phyloP scores from a whole-genome alignment of 1,139 yeast species.

The Suhomyces taliae region DNA sequence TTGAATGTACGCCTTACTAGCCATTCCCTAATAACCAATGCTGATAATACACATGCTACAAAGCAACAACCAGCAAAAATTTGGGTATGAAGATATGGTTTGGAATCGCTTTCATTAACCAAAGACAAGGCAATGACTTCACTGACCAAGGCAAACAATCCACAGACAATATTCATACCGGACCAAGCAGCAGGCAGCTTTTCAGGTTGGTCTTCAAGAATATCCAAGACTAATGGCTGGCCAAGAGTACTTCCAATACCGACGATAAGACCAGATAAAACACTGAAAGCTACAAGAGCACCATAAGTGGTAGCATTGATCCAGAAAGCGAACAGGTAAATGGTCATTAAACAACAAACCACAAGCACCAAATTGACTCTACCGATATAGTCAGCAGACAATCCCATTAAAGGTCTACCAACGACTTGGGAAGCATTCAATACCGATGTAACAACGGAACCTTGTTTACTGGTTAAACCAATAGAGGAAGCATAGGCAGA shows the following conservation, averaged over 20 bases:
- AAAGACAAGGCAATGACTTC: conserved; percentile 50
- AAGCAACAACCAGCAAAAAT: conserved; percentile 57
- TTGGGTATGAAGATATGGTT: conserved; percentile 60
- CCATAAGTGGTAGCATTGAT: conserved; percentile 52
- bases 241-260: conserved; percentile 70
- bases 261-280: conserved; percentile 52
- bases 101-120: conserved; percentile 24
- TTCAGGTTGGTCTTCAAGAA: conserved; percentile 35
- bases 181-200: conserved; percentile 64
- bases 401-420: conserved; percentile 68
- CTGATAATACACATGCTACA: conserved; percentile 28
- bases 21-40: conserved; percentile 35
- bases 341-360: conserved; percentile 30
- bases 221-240: conserved; percentile 60
- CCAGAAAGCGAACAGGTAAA: conserved; percentile 53
- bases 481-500: conserved; percentile 61
- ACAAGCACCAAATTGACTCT: conserved; percentile 50
- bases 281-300: conserved; percentile 52
- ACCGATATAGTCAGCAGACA: conserved; percentile 57
- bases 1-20: conserved; percentile 21
- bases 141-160: conserved; percentile 46
- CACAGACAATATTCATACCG: conserved; percentile 49
- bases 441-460: conserved; percentile 59
- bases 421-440: conserved; percentile 63
- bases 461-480: conserved; percentile 57